Evolutionary conservation across 1,284 basidiomycete species (phyloP).

Genomic region (Malassezia japonica): DNA sequence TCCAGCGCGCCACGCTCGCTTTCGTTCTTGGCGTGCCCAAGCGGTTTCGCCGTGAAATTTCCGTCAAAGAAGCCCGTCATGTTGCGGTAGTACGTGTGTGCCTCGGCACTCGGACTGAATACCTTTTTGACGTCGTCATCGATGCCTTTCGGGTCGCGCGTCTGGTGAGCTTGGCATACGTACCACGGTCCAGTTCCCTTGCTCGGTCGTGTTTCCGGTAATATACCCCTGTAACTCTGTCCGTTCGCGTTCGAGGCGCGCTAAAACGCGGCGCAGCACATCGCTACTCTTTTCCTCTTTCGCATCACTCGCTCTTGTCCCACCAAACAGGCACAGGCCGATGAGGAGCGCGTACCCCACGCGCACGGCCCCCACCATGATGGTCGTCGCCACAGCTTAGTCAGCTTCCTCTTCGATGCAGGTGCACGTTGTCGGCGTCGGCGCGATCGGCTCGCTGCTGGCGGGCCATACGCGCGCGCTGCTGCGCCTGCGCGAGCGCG

Average conservation of each 20-base stretch:
- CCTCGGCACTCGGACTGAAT: neutral
- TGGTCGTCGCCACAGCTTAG: neutral
- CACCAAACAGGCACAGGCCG: too few relatives aligned
- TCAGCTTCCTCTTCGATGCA: slow-evolving; percentile 24
- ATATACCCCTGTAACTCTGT: slow-evolving; percentile 9
- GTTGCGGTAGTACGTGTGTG: slow-evolving; percentile 5
- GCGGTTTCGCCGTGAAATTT: neutral
- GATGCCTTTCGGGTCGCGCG: too few relatives aligned
- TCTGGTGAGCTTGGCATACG: neutral
- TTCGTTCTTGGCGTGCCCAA: neutral
- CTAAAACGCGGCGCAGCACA: neutral
- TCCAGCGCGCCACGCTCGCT: neutral
- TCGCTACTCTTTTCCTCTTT: too few relatives aligned
- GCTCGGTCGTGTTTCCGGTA: slow-evolving; percentile 6
- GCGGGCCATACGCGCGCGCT: slow-evolving; percentile 32
- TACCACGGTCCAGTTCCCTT: slow-evolving; percentile 10
- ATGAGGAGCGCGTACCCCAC: too few relatives aligned
- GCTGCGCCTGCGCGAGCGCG: slow-evolving; percentile 18
- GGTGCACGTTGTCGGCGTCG: slow-evolving; percentile 44
- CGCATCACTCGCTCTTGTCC: too few relatives aligned
- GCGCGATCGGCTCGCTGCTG: slow-evolving; percentile 41
- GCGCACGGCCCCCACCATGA: slow-evolving; percentile 4
- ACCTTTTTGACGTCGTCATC: neutral
- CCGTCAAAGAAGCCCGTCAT: slow-evolving; percentile 12
- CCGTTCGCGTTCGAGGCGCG: neutral